Evolutionary conservation across 257 asterid genomes (phyloP).

Genomic region (Rehmannia glutinosa): DNA sequence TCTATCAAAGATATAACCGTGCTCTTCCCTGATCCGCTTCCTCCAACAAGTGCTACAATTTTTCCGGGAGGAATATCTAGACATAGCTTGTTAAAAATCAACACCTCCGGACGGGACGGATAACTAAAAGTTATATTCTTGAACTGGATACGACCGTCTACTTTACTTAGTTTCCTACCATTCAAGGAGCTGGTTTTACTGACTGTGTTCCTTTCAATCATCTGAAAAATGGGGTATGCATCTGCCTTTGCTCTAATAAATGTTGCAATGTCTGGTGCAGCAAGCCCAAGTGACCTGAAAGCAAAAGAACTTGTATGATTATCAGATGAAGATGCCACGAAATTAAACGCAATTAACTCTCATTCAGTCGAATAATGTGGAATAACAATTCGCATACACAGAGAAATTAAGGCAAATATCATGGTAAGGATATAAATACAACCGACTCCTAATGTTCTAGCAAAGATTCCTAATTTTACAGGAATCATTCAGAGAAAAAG

Average conservation of each 20-base stretch:
- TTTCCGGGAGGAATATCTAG: slow-evolving; percentile 87
- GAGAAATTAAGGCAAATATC: too few relatives aligned
- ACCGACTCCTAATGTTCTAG: too few relatives aligned
- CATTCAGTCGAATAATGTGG: too few relatives aligned
- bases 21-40: slow-evolving; percentile 97
- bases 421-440: too few relatives aligned
- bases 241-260: slow-evolving; percentile 85
- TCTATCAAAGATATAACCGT: slow-evolving; percentile 87
- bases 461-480: too few relatives aligned
- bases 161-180: slow-evolving; percentile 48
- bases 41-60: slow-evolving; percentile 92
- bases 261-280: slow-evolving; percentile 85
- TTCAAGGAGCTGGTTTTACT: slow-evolving; percentile 40
- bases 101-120: slow-evolving; percentile 80
- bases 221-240: slow-evolving; percentile 86
- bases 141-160: slow-evolving; percentile 83
- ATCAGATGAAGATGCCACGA: neutral
- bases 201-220: slow-evolving; percentile 74
- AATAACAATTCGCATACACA: too few relatives aligned
- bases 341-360: neutral
- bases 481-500: too few relatives aligned
- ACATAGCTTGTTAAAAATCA: slow-evolving; percentile 62
- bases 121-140: slow-evolving; percentile 70
- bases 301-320: neutral
- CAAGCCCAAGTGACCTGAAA: slow-evolving; percentile 86